Evolutionary conservation across 176 grass and related monocot genomes (phyloP), one percentile per base, ranked within the genome.

Genomic region (Pontederia paniculata): DNA sequence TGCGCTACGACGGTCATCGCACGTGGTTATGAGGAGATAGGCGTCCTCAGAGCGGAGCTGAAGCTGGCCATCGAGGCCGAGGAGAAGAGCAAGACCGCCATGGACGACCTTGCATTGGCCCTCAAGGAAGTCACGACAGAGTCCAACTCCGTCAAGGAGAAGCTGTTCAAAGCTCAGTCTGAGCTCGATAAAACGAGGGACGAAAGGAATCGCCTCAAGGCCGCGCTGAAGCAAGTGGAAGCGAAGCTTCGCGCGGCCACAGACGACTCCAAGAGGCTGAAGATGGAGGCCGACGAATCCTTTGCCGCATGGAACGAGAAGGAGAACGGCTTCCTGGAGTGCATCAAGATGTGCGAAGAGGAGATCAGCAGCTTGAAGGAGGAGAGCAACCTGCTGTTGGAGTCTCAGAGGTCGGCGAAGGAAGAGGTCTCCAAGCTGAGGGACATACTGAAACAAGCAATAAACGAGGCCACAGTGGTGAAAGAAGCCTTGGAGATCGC

Each of bases 401-500:
- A 82, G 19, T 71, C 78, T 49, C 84, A 89, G 66, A 81, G 73
- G 17, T 72, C 79, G 11, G 71, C 85, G 8, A 74, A 78, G 9
- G 73, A 74, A 21, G 85, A 95, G 78, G 67, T 88, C 42, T 75
- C 81, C 41, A 95, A 89, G 52, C 81, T 95, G 10, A 77, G 90
- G 41, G 82, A 95, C 74, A 89, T 95, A 70, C 72, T 95, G 55
- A 95, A 76, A 77, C 90, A 95, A 15, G 76, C 84, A 21, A 73
- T 95, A 4, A 86, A 80, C 57, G 90, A 95, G 61, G 62, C 73
- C 17, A 85, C 78, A 0, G 65, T 83, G 19, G 78, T 68, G 9
- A 95, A 86, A 77, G 85, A 95, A 77, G 82, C 82, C n/a, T 48
- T 88, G 53, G 85, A 89, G 71, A 81, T 86, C 63, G 58, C 85